These are phyloP conservation scores for Xylariales sp. DNA, from an alignment of 2,329 filamentous ascomycete genomes.

Conservation along the genomic window DNA sequence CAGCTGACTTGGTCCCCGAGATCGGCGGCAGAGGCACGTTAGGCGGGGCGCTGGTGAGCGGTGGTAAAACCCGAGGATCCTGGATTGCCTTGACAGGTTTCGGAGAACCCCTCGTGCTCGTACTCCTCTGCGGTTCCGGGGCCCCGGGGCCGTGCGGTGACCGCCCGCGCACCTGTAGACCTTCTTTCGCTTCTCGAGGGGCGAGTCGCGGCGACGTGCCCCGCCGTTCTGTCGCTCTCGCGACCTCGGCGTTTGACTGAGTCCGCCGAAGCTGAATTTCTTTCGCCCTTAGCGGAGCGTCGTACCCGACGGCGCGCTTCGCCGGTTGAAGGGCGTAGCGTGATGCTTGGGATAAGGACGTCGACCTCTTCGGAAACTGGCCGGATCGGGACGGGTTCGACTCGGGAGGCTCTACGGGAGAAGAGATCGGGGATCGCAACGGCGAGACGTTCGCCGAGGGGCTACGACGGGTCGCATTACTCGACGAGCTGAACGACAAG, in stretches of 20 bases:
- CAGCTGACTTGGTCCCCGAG: constrained; percentile 21
- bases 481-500: constrained; percentile 14
- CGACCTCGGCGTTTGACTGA: constrained; percentile 41
- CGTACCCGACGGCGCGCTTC: constrained; percentile 10
- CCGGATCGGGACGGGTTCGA: constrained; percentile 8
- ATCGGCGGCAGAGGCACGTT: constrained; percentile 40
- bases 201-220: constrained; percentile 25
- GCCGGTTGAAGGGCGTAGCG: constrained; percentile 21
- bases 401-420: constrained; percentile 14
- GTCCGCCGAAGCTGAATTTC: constrained; percentile 41
- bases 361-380: constrained; percentile 37
- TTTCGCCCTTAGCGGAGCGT: constrained; percentile 4
- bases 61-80: constrained; percentile 33
- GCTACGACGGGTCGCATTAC: constrained; percentile 10
- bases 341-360: constrained; percentile 35
- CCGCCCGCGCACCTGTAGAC: not conserved
- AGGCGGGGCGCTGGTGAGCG: constrained; percentile 39
- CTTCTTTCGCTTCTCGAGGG: constrained; percentile 13
- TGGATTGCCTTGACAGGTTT: constrained; percentile 10
- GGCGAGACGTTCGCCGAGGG: constrained; percentile 5
- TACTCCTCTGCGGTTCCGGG: constrained; percentile 18
- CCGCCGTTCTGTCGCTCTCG: constrained; percentile 34
- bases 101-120: constrained; percentile 6
- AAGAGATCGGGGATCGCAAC: constrained; percentile 20
- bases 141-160: not conserved